Evolutionary conservation across 2,329 filamentous ascomycete genomes (phyloP).

Genomic region (Neurospora sp.): DNA sequence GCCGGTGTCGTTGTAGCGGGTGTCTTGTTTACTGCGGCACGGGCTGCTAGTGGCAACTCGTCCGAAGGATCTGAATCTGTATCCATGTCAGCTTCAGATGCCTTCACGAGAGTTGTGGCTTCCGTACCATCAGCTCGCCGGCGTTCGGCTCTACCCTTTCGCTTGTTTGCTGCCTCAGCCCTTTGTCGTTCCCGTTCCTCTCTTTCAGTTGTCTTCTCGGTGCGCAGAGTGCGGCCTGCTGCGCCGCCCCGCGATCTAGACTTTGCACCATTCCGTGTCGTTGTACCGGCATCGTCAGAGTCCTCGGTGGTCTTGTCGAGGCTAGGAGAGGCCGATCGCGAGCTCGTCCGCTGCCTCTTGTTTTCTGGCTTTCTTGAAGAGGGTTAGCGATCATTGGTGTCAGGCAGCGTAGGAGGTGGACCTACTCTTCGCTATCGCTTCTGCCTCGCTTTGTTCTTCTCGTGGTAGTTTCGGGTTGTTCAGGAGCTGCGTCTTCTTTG

Average conservation of each 20-base stretch:
- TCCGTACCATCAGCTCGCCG: conserved; percentile 66
- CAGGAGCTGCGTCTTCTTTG: conserved; percentile 62
- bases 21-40: conserved; percentile 25
- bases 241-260: conserved; percentile 46
- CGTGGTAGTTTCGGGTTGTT: conserved; percentile 40
- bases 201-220: conserved; percentile 48
- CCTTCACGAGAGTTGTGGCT: conserved; percentile 21
- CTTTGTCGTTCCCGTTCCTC: conserved; percentile 68
- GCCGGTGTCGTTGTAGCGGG: conserved; percentile 19
- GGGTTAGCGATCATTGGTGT: conserved; percentile 17
- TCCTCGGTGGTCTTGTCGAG: conserved; percentile 48
- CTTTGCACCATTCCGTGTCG: conserved; percentile 42
- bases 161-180: conserved; percentile 65
- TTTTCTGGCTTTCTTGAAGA: conserved; percentile 54
- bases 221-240: conserved; percentile 42
- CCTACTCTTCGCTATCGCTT: conserved; percentile 92
- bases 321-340: conserved; percentile 57
- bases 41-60: conserved; percentile 47
- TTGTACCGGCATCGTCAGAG: conserved; percentile 59
- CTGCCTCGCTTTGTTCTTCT: conserved; percentile 72
- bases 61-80: conserved; percentile 65
- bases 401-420: conserved; percentile 17
- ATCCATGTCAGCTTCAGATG: conserved; percentile 26
- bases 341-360: conserved; percentile 79
- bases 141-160: conserved; percentile 73